Evolutionary conservation across 208 protist genomes (phyloP).

Genomic region (Acanthamoeba royreba): DNA sequence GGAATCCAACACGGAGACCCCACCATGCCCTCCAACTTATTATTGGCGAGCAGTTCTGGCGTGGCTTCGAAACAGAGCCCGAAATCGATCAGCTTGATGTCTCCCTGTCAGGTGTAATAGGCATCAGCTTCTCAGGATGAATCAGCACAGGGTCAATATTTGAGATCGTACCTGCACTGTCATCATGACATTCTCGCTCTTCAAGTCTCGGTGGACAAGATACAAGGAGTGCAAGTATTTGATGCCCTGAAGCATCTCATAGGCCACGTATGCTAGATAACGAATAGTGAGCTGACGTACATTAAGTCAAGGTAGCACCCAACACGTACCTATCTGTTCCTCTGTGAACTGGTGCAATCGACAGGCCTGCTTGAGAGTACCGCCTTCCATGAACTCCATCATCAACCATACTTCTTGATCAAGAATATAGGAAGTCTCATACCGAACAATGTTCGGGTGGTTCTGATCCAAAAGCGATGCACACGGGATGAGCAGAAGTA

Average conservation of each 20-base stretch:
- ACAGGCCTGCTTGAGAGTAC: conserved; percentile 38
- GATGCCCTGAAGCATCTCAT: conserved; percentile 39
- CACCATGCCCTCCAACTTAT: neutral
- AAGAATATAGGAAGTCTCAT: neutral
- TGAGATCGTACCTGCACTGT: neutral
- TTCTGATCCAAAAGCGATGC: neutral
- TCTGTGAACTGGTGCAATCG: neutral
- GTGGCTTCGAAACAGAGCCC: neutral
- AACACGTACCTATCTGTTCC: conserved; percentile 7
- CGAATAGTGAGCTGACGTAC: neutral
- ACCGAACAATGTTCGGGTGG: neutral
- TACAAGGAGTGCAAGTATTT: conserved; percentile 51
- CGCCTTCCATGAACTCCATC: conserved; percentile 70
- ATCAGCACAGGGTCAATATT: conserved; percentile 16
- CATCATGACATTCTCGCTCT: conserved; percentile 64
- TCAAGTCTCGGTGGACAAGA: conserved; percentile 58
- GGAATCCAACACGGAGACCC: conserved; percentile 49
- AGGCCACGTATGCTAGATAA: neutral
- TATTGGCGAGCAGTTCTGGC: neutral
- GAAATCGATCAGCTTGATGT: conserved; percentile 28
- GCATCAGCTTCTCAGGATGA: neutral
- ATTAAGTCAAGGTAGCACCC: neutral
- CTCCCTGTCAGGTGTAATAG: neutral
- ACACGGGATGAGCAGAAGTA: neutral
- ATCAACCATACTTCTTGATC: conserved; percentile 37